phyloP scores from a whole-genome alignment of 345 rosid species.

The Hibiscus syriacus region DNA sequence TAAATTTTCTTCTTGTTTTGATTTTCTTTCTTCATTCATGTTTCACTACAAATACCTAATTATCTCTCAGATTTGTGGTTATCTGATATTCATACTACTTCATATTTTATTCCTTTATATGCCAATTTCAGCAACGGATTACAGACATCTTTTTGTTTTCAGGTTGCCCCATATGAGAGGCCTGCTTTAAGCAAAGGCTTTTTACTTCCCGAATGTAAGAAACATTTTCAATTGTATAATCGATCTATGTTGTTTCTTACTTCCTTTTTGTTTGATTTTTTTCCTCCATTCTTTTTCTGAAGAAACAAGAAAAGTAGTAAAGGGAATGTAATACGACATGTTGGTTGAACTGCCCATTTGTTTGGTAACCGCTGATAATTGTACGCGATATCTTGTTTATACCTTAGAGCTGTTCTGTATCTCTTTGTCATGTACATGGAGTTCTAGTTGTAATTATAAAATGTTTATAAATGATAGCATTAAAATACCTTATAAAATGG shows the following conservation, averaged over 20 bases:
- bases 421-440: background rate
- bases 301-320: background rate
- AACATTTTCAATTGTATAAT: background rate
- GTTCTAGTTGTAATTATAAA: background rate
- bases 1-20: background rate
- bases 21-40: background rate
- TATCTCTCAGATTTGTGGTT: background rate
- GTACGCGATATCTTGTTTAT: background rate
- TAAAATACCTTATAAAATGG: background rate
- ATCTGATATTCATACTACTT: background rate
- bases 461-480: background rate
- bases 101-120: background rate
- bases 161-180: slow-evolving; percentile 22
- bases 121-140: background rate
- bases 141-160: background rate
- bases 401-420: background rate
- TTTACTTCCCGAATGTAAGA: slow-evolving; percentile 19
- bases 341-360: background rate
- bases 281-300: background rate
- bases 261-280: background rate
- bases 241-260: background rate
- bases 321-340: background rate
- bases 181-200: slow-evolving; percentile 19
- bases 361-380: background rate
- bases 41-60: background rate